Percentiles rank a stretch among this genome's conserved stretches.
Conservation (phyloP, 805 yeast genomes). For the Teunomyces barrocoloradensis region DNA sequence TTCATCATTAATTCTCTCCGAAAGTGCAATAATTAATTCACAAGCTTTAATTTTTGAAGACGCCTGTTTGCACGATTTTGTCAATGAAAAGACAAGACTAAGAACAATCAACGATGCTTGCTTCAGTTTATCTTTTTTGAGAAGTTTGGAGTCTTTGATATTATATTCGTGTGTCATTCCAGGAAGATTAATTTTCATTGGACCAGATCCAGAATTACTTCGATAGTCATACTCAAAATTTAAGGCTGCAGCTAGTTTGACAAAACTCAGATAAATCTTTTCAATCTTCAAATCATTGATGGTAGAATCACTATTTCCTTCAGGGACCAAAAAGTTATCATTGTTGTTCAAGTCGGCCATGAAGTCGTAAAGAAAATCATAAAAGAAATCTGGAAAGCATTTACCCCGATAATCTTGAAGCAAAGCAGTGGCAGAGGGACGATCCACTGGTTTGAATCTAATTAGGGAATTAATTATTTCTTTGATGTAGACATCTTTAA, state of each 20-base stretch:
- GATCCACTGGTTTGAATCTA: constrained; percentile 54
- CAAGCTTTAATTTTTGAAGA: constrained; percentile 64
- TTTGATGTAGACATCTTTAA: constrained; percentile 50
- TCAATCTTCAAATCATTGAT: constrained; percentile 50
- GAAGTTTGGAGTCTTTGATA: constrained; percentile 28
- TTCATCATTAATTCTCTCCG: constrained; percentile 77
- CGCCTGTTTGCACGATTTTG: constrained; percentile 60
- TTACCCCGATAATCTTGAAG: constrained; percentile 47
- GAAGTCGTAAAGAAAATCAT: constrained; percentile 68
- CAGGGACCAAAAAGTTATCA: constrained; percentile 13
- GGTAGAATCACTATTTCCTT: constrained; percentile 17
- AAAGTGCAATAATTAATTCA: constrained; percentile 70
- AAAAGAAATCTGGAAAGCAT: constrained; percentile 68
- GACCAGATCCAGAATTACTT: constrained; percentile 16
- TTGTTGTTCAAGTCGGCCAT: constrained; percentile 35
- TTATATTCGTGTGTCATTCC: constrained; percentile 48
- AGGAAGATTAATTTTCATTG: constrained; percentile 47
- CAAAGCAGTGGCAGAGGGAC: constrained; percentile 56
- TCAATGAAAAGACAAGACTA: constrained; percentile 54
- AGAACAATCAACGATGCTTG: constrained; percentile 58
- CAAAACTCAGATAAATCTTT: constrained; percentile 58
- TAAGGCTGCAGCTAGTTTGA: constrained; percentile 33
- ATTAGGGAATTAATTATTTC: constrained; percentile 64
- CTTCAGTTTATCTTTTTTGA: constrained; percentile 24
- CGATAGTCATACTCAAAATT: constrained; percentile 10